Base-by-base conservation (phyloP, 2,329 filamentous ascomycete genomes). In the Trichoderma aggressivum region DNA sequence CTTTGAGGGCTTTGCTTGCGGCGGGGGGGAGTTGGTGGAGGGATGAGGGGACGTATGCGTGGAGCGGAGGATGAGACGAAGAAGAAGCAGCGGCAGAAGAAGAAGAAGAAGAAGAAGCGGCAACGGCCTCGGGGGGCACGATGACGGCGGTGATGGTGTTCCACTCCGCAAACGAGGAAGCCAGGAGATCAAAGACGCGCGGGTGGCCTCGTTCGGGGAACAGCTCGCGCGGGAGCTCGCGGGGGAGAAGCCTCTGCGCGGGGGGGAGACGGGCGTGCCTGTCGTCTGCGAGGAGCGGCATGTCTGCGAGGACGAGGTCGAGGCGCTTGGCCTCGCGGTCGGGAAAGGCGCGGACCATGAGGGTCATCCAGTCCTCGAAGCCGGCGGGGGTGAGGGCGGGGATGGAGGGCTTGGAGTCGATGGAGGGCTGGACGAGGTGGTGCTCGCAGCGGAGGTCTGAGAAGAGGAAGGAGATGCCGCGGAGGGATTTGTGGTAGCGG, bases 331-430 rank as follows among this genome's bases (percentile, higher is more conserved):
- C 91, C 79, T 97, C 94, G 60, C 88, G 86, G 53, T 94, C 90
- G 0, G 94, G 94, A 74, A 94, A 90, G 1, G 93, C 92, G 74
- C 89, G 87, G 47, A 95, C 91, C 79, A 93, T 87, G 50, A 88
- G 84, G 1, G 88, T 90, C 83, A 92, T 89, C 90, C 93, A 97
- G 67, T 84, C 84, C 64, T 87, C 85, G 77, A 93, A 93, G 2
- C 91, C 91, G n/a, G 83, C 78, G 0, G 89, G 87, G 0, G 91
- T 93, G 28, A 94, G 81, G 1, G 86, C 88, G 0, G 91, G 91
- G 30, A 91, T 84, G 50, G 84, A 84, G 5, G 91, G 90, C 61
- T 84, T 82, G 36, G 86, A 83, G 24, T 83, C 82, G 3, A 84
- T 76, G 39, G 83, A 79, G 36, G 84, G 79, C 75, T 91, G 90